Evolutionary conservation across 225 moss, liverwort and hornwort species (phyloP).

Genomic region (Antitrichia curtipendula): DNA sequence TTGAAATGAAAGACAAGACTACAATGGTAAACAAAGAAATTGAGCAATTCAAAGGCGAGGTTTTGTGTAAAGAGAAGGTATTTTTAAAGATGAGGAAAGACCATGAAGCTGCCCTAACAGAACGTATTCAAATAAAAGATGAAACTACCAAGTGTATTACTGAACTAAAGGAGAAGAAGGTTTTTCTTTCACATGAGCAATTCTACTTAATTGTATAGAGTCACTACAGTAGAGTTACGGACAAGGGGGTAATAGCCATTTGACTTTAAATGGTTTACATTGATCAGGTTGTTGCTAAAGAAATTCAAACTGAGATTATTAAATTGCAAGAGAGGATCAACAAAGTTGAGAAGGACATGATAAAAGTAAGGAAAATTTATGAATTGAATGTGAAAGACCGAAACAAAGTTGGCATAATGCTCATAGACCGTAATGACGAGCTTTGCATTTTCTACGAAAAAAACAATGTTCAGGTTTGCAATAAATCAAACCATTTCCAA

Average conservation of each 20-base stretch:
- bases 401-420: constrained; percentile 56
- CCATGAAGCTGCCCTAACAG: constrained; percentile 12
- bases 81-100: constrained; percentile 28
- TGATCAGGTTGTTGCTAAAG: constrained; percentile 21
- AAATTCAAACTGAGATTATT: constrained; percentile 19
- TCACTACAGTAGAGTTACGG: accelerated
- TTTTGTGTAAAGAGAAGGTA: constrained; percentile 52
- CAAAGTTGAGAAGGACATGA: constrained; percentile 39
- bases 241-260: neutral
- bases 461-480: constrained; percentile 57
- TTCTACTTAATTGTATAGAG: neutral
- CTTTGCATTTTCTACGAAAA: constrained; percentile 89
- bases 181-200: neutral
- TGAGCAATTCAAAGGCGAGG: constrained; percentile 51
- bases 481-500: neutral
- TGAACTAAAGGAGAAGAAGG: constrained; percentile 39
- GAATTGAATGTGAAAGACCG: constrained; percentile 45
- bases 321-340: constrained; percentile 49
- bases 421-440: constrained; percentile 83
- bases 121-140: constrained; percentile 22
- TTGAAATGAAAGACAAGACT: constrained; percentile 69
- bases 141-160: constrained; percentile 26
- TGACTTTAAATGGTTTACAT: neutral
- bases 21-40: constrained; percentile 35
- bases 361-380: constrained; percentile 36